These are phyloP conservation scores for Allantophomopsis cytisporea DNA, from an alignment of 2,329 filamentous ascomycete genomes.

Conservation along the genomic window DNA sequence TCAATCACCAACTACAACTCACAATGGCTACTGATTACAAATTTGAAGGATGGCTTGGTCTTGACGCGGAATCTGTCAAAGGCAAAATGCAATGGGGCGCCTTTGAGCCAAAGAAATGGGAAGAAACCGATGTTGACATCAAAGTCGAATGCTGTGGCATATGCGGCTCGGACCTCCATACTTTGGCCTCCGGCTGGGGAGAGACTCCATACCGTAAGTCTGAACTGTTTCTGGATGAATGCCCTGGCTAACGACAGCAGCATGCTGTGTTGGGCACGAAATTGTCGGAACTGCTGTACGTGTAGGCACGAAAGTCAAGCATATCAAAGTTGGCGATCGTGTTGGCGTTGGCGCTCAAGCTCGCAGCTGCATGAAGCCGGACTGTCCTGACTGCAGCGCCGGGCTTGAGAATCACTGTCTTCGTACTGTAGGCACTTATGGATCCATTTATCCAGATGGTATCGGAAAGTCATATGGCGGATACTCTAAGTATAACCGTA, in stretches of 20 bases:
- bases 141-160: constrained; percentile 30
- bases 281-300: constrained; percentile 15
- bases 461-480: constrained; percentile 12
- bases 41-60: constrained; percentile 18
- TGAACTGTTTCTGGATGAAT: no score
- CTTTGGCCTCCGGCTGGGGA: constrained; percentile 9
- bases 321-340: constrained; percentile 15
- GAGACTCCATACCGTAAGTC: no score
- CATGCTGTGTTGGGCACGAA: constrained; percentile 18
- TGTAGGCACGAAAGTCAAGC: constrained; percentile 13
- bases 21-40: constrained; percentile 6
- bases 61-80: constrained; percentile 10
- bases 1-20: no score
- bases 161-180: constrained; percentile 20
- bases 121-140: constrained; percentile 29
- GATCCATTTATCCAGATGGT: constrained; percentile 1
- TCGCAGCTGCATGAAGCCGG: constrained; percentile 14
- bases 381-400: constrained; percentile 19
- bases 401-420: constrained; percentile 21
- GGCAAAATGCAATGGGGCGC: constrained; percentile 16
- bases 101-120: constrained; percentile 16
- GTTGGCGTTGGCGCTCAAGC: constrained; percentile 23
- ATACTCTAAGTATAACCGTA: constrained; percentile 26
- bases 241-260: no score
- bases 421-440: constrained; percentile 6